phyloP scores from a whole-genome alignment of 148 eudicot species.

The Rhododendron mucronatum region DNA sequence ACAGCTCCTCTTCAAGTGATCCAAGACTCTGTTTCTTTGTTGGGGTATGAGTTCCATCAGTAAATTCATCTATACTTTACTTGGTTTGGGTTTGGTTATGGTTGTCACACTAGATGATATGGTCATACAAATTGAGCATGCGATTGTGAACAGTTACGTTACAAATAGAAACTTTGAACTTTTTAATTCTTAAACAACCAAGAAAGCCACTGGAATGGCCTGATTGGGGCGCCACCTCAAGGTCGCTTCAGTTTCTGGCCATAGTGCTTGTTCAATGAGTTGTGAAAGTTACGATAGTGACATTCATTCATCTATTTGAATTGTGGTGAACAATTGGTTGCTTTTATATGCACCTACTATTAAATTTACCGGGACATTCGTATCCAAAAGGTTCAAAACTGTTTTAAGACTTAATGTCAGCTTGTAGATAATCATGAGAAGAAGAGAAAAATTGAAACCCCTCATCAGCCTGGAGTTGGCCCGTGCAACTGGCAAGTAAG shows the following conservation, averaged over 20 bases:
- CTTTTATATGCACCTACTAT: not conserved
- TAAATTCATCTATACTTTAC: not conserved
- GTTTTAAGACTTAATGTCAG: not conserved
- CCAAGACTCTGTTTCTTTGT: conserved; percentile 50
- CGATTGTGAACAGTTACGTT: not conserved
- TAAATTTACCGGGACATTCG: not conserved
- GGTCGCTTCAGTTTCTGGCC: not conserved
- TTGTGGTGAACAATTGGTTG: not conserved
- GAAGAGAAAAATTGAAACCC: not conserved
- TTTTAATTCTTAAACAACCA: not conserved
- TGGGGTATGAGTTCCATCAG: conserved; percentile 44
- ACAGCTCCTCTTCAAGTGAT: conserved; percentile 72
- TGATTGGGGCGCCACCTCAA: not conserved
- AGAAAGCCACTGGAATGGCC: not conserved
- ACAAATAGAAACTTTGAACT: not conserved
- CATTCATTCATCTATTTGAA: not conserved
- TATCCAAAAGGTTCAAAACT: not conserved
- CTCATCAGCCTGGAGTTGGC: not conserved
- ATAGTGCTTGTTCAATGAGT: not conserved
- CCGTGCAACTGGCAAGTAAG: not conserved
- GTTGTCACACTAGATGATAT: not conserved
- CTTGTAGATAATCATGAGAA: not conserved
- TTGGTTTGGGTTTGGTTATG: not conserved
- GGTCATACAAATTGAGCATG: not conserved
- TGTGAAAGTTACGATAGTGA: not conserved